Base-by-base conservation (phyloP, 176 grass and related monocot species). In the Cenchrus fungigraminus region DNA sequence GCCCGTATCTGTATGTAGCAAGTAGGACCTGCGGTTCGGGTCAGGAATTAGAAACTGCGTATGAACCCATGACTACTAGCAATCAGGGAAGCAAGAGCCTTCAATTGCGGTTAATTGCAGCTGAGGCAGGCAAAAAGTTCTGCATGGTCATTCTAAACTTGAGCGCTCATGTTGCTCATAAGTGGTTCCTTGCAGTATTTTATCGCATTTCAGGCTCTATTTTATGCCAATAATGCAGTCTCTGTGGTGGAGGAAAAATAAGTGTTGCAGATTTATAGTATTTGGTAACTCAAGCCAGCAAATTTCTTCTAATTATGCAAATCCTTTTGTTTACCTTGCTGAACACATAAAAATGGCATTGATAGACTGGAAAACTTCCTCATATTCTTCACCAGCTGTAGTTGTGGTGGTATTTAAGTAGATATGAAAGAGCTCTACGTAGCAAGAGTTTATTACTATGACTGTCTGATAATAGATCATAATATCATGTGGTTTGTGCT, bases 371-470 rank as follows among this genome's bases (percentile, higher is more conserved):
- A 67, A 68, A 68, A 28, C 58, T 54, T 74, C 11, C 80, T 28
- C 10, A 37, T 14, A 40, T 31, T 44, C 16, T 4, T 78, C 46
- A 37, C 69, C 56, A 17, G 25, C 12, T 9, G n/a, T 12, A 16
- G 11, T 34, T 58, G 12, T 62, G 10, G 10, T 46, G 43, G 43
- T 20, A 52, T 56, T 68, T 58, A 69, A 15, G 63, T n/a, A 5
- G 22, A 58, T 32, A 77, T 69, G n/a, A 59, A 46, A 78, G 22
- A 45, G 51, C 40, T 60, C 20, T 49, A n/a, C 2, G 12, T 68
- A 16, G 8, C 68, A 69, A 46, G 57, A 85, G 47, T 76, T 82
- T 60, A 31, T 37, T 20, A 5, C 7, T 17, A 45, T 83, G 86
- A n/a, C 62, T 81, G 12, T 9, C 52, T 1, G 6, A 40, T 79